These are phyloP conservation scores for Tripterygium wilfordii DNA, from an alignment of 177 flowering plant genomes.

Conservation along the genomic window DNA sequence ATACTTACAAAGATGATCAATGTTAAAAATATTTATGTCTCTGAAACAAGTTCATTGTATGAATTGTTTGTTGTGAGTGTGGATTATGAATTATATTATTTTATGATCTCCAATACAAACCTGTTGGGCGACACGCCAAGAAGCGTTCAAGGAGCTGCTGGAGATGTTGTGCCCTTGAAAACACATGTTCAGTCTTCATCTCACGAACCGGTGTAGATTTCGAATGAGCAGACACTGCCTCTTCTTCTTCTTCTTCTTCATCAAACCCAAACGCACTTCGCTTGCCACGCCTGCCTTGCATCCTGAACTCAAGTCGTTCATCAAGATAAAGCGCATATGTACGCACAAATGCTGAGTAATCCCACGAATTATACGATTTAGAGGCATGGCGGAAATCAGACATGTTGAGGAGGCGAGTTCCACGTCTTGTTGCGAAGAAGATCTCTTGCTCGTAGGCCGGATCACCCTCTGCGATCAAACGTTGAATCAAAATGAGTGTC, in stretches of 20 bases:
- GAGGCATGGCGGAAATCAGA: conserved; percentile 75
- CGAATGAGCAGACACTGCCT: not conserved
- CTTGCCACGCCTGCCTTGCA: conserved; percentile 49
- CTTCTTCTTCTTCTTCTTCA: conserved; percentile 30
- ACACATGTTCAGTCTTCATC: conserved; percentile 45
- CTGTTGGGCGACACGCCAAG: conserved; percentile 84
- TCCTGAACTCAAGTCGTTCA: conserved; percentile 64
- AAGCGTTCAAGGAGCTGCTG: conserved; percentile 81
- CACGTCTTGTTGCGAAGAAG: conserved; percentile 76
- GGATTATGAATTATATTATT: too few species aligned
- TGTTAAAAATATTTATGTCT: too few species aligned
- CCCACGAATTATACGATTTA: conserved; percentile 63
- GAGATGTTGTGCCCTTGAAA: conserved; percentile 52
- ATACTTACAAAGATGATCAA: too few species aligned
- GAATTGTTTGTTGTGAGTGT: too few species aligned
- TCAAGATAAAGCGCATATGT: conserved; percentile 68
- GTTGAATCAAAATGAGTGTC: conserved; percentile 65
- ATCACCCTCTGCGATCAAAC: conserved; percentile 69
- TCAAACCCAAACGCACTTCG: conserved; percentile 24
- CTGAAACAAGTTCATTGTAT: too few species aligned
- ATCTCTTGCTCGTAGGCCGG: conserved; percentile 74
- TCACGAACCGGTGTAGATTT: conserved; percentile 49
- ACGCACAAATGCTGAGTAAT: conserved; percentile 77
- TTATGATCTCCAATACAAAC: too few species aligned
- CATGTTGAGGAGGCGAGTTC: conserved; percentile 83